Percentiles rank a stretch among this genome's conserved stretches.
These are phyloP conservation scores for Penicillium janthinellum DNA, from an alignment of 2,329 filamentous ascomycete genomes.

Conservation along the genomic window DNA sequence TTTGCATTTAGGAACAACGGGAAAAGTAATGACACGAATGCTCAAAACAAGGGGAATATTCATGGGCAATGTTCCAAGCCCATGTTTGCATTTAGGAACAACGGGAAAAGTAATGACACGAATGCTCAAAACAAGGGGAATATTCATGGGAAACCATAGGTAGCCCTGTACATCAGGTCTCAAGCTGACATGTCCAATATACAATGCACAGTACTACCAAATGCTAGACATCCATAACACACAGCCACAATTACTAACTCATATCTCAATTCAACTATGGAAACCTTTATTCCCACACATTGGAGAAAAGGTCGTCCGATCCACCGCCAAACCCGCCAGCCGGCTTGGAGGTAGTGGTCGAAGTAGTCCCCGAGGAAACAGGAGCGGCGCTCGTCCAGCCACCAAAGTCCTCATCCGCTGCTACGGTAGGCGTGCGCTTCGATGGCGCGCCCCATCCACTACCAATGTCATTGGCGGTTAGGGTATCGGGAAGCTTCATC, in stretches of 20 bases:
- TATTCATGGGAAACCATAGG: not conserved
- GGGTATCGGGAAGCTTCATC: constrained; percentile 48
- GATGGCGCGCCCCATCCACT: constrained; percentile 63
- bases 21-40: not conserved
- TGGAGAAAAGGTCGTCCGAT: constrained; percentile 85
- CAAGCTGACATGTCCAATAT: constrained; percentile 14
- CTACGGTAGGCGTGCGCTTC: constrained; percentile 62
- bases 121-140: constrained; percentile 1
- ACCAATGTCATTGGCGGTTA: constrained; percentile 63
- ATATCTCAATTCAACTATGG: constrained; percentile 3
- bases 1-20: not conserved
- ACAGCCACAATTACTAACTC: constrained; percentile 5
- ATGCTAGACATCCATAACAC: constrained; percentile 11
- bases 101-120: not conserved
- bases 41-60: constrained; percentile 1
- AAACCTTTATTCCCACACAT: constrained; percentile 77
- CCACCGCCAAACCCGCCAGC: constrained; percentile 61
- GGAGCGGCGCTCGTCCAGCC: constrained; percentile 82
- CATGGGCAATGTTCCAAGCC: not conserved
- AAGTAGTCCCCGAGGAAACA: constrained; percentile 45
- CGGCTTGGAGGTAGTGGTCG: constrained; percentile 54
- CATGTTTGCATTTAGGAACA: not conserved
- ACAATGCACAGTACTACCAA: constrained; percentile 14
- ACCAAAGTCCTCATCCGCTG: constrained; percentile 92
- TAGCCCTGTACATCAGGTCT: not conserved